A percentile compares a stretch with the other conserved stretches of the same genome.
These are phyloP conservation scores for Arctostaphylos glauca DNA, from an alignment of 148 eudicot genomes.

Conservation along the genomic window DNA sequence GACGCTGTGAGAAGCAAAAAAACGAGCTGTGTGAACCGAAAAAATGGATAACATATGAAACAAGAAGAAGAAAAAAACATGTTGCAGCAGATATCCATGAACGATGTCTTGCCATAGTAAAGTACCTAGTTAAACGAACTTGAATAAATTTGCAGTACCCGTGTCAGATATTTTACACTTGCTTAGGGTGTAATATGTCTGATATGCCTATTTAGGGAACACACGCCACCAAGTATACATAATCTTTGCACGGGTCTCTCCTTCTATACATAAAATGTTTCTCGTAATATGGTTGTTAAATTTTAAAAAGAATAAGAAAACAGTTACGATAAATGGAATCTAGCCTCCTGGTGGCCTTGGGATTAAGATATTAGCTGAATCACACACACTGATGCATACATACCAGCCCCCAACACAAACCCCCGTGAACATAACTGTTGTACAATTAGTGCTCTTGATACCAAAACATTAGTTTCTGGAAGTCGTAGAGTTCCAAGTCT, in stretches of 20 bases:
- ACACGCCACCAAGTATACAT: neutral
- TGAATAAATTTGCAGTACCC: neutral
- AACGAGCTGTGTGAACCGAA: neutral
- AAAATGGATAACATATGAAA: neutral
- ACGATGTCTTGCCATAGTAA: neutral
- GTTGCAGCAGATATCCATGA: neutral
- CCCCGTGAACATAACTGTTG: neutral
- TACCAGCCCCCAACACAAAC: neutral
- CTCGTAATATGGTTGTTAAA: neutral
- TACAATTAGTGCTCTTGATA: neutral
- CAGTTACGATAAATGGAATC: neutral
- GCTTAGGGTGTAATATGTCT: neutral
- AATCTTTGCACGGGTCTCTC: neutral
- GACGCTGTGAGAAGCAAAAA: slow-evolving; percentile 55
- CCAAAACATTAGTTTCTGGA: neutral
- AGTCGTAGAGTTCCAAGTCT: neutral
- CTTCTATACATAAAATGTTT: neutral
- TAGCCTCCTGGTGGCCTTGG: neutral
- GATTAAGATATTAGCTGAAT: neutral
- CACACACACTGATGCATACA: neutral
- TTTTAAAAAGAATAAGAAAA: neutral
- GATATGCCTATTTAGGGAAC: neutral
- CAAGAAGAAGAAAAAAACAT: neutral
- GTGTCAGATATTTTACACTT: neutral
- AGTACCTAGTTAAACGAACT: neutral